Conservation (phyloP, 2,329 filamentous ascomycete species). For the Beauveria varroae region DNA sequence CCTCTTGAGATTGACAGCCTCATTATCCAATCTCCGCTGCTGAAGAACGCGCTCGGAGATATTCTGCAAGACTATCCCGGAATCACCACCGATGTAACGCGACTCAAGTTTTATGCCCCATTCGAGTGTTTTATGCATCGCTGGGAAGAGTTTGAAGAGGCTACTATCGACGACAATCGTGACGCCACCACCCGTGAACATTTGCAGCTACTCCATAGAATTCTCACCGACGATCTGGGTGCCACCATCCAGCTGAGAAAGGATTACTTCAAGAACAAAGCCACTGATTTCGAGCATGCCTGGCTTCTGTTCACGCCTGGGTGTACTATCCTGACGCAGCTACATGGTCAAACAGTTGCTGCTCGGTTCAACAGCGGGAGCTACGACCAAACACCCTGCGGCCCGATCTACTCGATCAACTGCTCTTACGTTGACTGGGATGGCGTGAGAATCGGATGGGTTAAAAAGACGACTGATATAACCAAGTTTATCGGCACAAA, state of each 20-base stretch:
- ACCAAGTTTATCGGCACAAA: conserved; percentile 68
- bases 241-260: conserved; percentile 38
- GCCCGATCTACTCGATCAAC: conserved; percentile 69
- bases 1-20: conserved; percentile 55
- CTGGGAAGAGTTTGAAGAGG: conserved; percentile 43
- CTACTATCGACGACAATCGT: conserved; percentile 31
- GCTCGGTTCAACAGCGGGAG: conserved; percentile 78
- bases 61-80: conserved; percentile 53
- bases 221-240: conserved; percentile 36
- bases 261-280: conserved; percentile 70
- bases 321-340: conserved; percentile 68
- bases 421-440: conserved; percentile 81
- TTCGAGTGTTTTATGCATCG: conserved; percentile 61
- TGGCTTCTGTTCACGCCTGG: conserved; percentile 89
- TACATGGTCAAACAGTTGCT: conserved; percentile 68
- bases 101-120: conserved; percentile 51
- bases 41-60: conserved; percentile 48
- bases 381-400: conserved; percentile 59
- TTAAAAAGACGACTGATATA: conserved; percentile 62
- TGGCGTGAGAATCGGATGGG: conserved; percentile 76
- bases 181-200: conserved; percentile 36
- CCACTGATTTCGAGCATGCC: conserved; percentile 80
- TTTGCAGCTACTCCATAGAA: conserved; percentile 65
- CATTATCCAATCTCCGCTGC: conserved; percentile 53
- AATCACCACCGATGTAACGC: conserved; percentile 50